Conservation (phyloP, 352 stramenopile species). For the Pilasporangium apinafurcum region DNA sequence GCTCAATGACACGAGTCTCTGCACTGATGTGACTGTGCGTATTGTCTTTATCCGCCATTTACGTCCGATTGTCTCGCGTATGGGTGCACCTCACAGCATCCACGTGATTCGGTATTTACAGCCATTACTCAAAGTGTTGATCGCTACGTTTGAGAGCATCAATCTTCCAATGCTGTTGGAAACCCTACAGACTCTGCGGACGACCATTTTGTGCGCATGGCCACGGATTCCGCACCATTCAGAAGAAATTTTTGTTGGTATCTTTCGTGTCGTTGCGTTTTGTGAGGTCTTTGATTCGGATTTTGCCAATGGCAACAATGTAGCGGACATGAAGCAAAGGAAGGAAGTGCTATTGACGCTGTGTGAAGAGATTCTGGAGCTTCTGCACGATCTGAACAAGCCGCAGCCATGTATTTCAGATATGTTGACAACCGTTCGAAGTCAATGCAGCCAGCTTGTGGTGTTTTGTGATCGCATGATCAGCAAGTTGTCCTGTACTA, state of each 20-base stretch:
- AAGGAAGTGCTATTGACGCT: too few species aligned
- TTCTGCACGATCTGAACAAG: constrained; percentile 27
- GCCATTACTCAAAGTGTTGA: constrained; percentile 66
- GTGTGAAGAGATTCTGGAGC: constrained; percentile 25
- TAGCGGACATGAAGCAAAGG: constrained; percentile 19
- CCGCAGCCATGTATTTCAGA: too few species aligned
- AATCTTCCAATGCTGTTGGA: constrained; percentile 39
- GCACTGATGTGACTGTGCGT: constrained; percentile 47
- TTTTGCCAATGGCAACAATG: constrained; percentile 13
- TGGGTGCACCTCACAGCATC: constrained; percentile 63
- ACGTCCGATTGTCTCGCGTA: constrained; percentile 28
- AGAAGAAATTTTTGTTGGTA: constrained; percentile 57
- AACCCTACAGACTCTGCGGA: constrained; percentile 50
- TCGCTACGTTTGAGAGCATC: constrained; percentile 61
- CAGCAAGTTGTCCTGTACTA: too few species aligned
- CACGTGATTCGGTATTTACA: constrained; percentile 73
- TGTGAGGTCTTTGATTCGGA: constrained; percentile 56
- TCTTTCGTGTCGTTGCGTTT: constrained; percentile 61
- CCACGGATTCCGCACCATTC: constrained; percentile 60
- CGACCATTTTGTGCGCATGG: constrained; percentile 53
- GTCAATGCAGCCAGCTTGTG: too few species aligned
- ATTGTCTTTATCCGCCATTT: constrained; percentile 50
- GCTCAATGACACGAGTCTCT: constrained; percentile 57
- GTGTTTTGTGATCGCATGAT: too few species aligned
- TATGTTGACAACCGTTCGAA: too few species aligned